phyloP scores from a whole-genome alignment of 495 filamentous ascomycete genomes.

The Talaromyces proteolyticus region DNA sequence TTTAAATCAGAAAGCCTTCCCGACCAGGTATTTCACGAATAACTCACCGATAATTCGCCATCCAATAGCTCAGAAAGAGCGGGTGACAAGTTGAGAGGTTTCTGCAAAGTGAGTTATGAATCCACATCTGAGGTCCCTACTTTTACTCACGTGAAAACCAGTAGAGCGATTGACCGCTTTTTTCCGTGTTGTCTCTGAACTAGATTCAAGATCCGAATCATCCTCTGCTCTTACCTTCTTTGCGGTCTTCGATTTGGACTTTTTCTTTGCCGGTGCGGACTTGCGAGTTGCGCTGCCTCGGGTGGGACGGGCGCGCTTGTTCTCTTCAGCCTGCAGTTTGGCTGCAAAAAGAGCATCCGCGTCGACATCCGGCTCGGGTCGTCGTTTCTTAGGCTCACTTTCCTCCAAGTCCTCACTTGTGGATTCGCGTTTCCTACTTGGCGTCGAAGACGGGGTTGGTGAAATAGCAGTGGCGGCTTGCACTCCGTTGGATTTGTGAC shows the following conservation, averaged over 20 bases:
- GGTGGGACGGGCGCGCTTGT: constrained; percentile 66
- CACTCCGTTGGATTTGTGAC: constrained; percentile 20
- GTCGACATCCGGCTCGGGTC: constrained; percentile 51
- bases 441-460: constrained; percentile 42
- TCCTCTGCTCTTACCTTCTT: constrained; percentile 72
- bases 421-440: constrained; percentile 48
- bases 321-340: constrained; percentile 87
- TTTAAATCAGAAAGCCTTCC: constrained; percentile 1
- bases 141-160: constrained; percentile 58
- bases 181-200: constrained; percentile 54
- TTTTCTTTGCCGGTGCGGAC: constrained; percentile 55
- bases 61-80: constrained; percentile 58
- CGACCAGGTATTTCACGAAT: not conserved
- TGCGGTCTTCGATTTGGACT: constrained; percentile 63
- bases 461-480: constrained; percentile 38
- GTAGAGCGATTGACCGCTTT: constrained; percentile 57
- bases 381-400: constrained; percentile 48
- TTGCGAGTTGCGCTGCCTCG: constrained; percentile 56
- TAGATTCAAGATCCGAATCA: constrained; percentile 67
- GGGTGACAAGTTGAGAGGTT: constrained; percentile 60
- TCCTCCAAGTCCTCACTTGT: constrained; percentile 45
- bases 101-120: constrained; percentile 30
- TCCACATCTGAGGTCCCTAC: not conserved
- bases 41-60: constrained; percentile 53
- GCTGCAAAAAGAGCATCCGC: constrained; percentile 83